phyloP scores from a whole-genome alignment of 2,329 filamentous ascomycete species.

The Aspergillus candidus region DNA sequence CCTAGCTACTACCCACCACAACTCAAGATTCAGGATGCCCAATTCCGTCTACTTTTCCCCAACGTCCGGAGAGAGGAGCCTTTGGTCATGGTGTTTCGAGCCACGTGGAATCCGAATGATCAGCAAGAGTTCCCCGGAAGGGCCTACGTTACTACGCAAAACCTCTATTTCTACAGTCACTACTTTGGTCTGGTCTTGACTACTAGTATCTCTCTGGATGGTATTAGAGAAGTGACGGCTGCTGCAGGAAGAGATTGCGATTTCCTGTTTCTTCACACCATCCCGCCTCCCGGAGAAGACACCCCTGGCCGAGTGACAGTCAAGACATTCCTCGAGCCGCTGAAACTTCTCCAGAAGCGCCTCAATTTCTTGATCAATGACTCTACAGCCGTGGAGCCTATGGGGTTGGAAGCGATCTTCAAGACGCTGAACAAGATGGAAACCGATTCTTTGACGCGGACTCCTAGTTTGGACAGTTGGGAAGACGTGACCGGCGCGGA shows the following conservation, averaged over 20 bases:
- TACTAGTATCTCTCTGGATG: conserved; percentile 66
- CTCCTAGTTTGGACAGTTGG: conserved; percentile 82
- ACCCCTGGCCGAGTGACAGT: conserved; percentile 72
- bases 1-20: conserved; percentile 72
- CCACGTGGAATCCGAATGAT: conserved; percentile 76
- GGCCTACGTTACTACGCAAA: conserved; percentile 78
- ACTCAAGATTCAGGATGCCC: conserved; percentile 78
- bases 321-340: conserved; percentile 86
- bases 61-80: conserved; percentile 70
- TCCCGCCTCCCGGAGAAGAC: conserved; percentile 55
- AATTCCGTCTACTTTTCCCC: conserved; percentile 89
- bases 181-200: conserved; percentile 86
- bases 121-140: conserved; percentile 74
- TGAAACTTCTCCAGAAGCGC: conserved; percentile 73
- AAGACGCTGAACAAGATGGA: conserved; percentile 70
- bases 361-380: conserved; percentile 82
- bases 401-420: conserved; percentile 64
- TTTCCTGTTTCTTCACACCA: conserved; percentile 79
- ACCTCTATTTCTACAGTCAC: conserved; percentile 95
- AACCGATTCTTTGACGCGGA: conserved; percentile 51
- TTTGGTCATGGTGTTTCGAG: conserved; percentile 84
- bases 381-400: conserved; percentile 64
- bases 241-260: conserved; percentile 88
- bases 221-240: conserved; percentile 81
- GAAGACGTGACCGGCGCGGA: conserved; percentile 69